Evolutionary conservation across 2,329 filamentous ascomycete genomes (phyloP).

Genomic region (Aureobasidium melanogenum): DNA sequence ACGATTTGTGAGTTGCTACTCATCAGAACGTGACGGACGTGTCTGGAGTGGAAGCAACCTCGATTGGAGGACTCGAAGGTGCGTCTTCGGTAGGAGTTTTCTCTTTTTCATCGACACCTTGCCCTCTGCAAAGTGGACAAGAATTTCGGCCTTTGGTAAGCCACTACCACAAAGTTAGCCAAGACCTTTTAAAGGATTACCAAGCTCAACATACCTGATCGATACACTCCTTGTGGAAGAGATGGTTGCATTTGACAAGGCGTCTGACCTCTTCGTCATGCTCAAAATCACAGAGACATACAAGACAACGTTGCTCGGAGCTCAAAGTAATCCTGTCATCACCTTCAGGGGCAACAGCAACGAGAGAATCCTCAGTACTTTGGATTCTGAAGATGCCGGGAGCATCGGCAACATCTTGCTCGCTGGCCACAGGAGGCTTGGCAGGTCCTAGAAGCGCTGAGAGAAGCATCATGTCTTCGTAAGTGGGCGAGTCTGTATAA

Average conservation of each 20-base stretch:
- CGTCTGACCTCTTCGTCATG: conserved; percentile 51
- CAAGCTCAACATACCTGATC: conserved; percentile 48
- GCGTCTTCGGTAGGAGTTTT: conserved; percentile 14
- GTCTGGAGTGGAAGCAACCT: not conserved
- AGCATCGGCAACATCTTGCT: conserved; percentile 54
- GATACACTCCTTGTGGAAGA: conserved; percentile 62
- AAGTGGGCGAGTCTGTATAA: conserved; percentile 62
- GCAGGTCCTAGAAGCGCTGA: conserved; percentile 58
- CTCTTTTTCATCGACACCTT: conserved; percentile 46
- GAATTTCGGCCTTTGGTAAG: conserved; percentile 58
- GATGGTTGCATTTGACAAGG: conserved; percentile 54
- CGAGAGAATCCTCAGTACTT: conserved; percentile 18
- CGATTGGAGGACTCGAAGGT: not conserved
- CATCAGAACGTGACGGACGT: not conserved
- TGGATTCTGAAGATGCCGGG: conserved; percentile 52
- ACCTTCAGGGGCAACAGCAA: conserved; percentile 23
- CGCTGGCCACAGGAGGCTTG: conserved; percentile 58
- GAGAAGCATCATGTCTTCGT: conserved; percentile 63
- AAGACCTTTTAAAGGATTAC: not conserved
- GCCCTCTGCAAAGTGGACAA: conserved; percentile 52
- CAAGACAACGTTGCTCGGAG: conserved; percentile 48
- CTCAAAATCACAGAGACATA: conserved; percentile 60
- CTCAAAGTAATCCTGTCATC: conserved; percentile 25
- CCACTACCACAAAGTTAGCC: conserved; percentile 44
- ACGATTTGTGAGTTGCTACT: not conserved